Evolutionary conservation across 306 rosid species (phyloP).

Genomic region (Vigna nakashimae): DNA sequence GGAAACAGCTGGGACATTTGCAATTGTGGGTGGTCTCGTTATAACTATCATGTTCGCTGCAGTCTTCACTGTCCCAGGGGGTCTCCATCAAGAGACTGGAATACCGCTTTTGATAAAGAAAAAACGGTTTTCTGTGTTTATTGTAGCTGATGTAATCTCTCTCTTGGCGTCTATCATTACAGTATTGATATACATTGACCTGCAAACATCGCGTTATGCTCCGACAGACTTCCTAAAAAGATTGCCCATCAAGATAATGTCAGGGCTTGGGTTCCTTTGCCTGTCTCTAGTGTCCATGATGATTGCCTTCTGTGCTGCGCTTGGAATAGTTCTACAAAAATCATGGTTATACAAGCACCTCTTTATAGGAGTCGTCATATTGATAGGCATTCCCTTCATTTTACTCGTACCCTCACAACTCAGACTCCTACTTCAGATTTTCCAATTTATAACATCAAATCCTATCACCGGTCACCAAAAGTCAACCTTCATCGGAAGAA

Average conservation of each 20-base stretch:
- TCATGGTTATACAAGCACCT: too few relatives aligned
- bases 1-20: slow-evolving; percentile 3
- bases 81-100: too few relatives aligned
- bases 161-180: too few relatives aligned
- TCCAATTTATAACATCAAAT: not conserved
- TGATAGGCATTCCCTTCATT: not conserved
- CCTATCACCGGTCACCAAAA: too few relatives aligned
- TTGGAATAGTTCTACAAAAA: too few relatives aligned
- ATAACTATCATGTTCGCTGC: slow-evolving; percentile 9
- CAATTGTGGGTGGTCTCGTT: slow-evolving; percentile 20
- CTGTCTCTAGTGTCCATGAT: too few relatives aligned
- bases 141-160: too few relatives aligned
- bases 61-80: too few relatives aligned
- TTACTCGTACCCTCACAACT: not conserved
- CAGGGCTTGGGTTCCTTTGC: not conserved
- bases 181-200: not conserved
- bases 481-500: too few relatives aligned
- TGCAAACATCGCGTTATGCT: slow-evolving; percentile 13
- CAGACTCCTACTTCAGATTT: not conserved
- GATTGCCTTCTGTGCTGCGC: too few relatives aligned
- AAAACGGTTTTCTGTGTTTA: too few relatives aligned
- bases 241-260: slow-evolving; percentile 2
- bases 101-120: too few relatives aligned
- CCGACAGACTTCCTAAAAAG: not conserved
- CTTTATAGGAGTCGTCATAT: not conserved